These are phyloP conservation scores for Aspergillus ellipticus DNA, from an alignment of 495 filamentous ascomycete species.

Conservation along the genomic window DNA sequence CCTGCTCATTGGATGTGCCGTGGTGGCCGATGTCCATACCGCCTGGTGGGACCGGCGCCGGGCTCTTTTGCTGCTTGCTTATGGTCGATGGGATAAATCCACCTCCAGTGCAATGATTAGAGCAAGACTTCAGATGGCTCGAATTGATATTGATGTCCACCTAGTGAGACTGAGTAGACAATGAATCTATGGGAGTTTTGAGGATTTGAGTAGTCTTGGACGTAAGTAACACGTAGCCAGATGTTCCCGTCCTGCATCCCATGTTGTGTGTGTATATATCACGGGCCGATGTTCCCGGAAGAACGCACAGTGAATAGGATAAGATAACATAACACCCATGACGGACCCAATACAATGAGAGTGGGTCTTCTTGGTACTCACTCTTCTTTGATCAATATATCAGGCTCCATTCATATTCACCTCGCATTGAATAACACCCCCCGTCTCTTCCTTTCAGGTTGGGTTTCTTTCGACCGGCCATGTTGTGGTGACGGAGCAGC, in stretches of 20 bases:
- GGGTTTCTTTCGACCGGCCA: no score
- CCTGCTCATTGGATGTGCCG: conserved; percentile 9
- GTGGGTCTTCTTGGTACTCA: no score
- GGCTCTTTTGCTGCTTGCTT: conserved; percentile 1
- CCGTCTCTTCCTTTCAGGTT: no score
- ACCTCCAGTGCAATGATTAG: conserved; percentile 14
- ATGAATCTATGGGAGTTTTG: conserved; percentile 19
- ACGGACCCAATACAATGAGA: no score
- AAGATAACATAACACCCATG: no score
- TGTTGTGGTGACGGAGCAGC: background rate
- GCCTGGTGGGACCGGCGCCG: background rate
- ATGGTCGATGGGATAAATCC: background rate
- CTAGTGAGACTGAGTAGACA: conserved; percentile 26
- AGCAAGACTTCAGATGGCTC: conserved; percentile 12
- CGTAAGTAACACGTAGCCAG: background rate
- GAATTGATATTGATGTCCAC: conserved; percentile 14
- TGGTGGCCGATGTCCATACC: conserved; percentile 4
- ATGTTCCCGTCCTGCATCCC: background rate
- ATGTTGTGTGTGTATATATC: no score
- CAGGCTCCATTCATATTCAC: no score
- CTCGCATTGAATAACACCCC: no score
- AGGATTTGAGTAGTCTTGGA: background rate
- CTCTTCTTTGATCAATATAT: no score
- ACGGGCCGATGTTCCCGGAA: no score
- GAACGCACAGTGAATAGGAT: no score